Evolutionary conservation across 2,329 filamentous ascomycete species (phyloP), one percentile per base, ranked within the genome.

Genomic region (Aspergillus sp.): DNA sequence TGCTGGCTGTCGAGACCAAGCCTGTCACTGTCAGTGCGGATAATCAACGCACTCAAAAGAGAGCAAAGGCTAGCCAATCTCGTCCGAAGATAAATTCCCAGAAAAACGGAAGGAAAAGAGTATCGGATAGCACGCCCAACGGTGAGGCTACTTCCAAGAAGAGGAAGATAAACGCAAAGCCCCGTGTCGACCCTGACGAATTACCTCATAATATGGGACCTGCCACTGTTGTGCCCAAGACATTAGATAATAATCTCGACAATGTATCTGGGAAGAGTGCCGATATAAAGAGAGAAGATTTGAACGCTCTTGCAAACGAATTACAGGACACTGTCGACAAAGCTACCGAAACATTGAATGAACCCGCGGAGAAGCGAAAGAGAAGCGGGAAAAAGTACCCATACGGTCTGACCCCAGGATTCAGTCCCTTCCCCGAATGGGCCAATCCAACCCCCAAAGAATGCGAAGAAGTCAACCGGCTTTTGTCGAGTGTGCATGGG

Each of bases 401-500:
- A 2, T 81, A 81, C 44, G 73, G 76, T 9, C 57, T 82, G 27
- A 79, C 71, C 2, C 77, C 77, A 27, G 77, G 78, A 7, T n/a
- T 52, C 31, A 66, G 54, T 1, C 88, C 88, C 0, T 94, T 85
- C 51, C 85, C 86, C 0, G 72, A 83, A 44, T 85, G 80, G 62
- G 54, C 64, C 3, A 76, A 74, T 43, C 88, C 88, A 0, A 89
- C 83, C 0, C 56, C 73, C 0, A 78, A 82, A 40, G 81, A 88
- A 53, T 90, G 87, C 58, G 74, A 83, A 49, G 76, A 85, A 54
- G 85, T 91, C 5, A 78, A 82, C 43, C 68, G 72, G 1, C 69
- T 91, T 2, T 76, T 94, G 0, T 76, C 81, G 1, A 71, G 73
- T 9, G 62, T 81, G 0, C 87, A 94, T 56, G 86, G 85, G 2